Evolutionary conservation across 2,329 filamentous ascomycete genomes (phyloP).

Genomic region (Pseudopyrenochaeta lycopersici): DNA sequence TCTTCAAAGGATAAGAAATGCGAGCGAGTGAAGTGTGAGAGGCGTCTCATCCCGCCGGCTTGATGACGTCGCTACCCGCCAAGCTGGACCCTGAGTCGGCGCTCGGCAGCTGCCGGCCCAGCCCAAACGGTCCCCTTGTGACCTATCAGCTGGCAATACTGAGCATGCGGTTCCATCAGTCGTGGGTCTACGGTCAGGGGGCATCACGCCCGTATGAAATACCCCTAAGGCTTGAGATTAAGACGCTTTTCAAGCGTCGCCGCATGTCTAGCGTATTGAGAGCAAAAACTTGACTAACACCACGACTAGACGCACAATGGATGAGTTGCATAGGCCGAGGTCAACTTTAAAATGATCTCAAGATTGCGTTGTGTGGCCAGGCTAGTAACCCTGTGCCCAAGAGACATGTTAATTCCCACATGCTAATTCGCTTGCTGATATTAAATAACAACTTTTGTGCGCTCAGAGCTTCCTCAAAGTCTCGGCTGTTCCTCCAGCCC

Average conservation of each 20-base stretch:
- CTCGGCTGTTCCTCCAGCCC: slow-evolving; percentile 33
- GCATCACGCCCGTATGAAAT: background rate
- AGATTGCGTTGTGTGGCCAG: no score
- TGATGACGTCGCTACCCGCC: slow-evolving; percentile 1
- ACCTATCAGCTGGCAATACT: background rate
- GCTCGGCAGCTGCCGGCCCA: background rate
- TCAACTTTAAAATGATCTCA: no score
- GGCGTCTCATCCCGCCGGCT: slow-evolving; percentile 1
- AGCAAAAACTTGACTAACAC: no score
- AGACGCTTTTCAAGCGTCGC: no score
- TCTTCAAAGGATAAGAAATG: background rate
- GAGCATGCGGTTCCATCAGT: background rate
- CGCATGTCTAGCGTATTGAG: no score
- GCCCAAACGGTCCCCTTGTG: background rate
- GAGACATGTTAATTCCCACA: no score
- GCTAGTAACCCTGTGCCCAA: no score
- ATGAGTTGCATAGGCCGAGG: no score
- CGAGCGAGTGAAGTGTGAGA: slow-evolving; percentile 6
- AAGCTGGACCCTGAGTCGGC: slow-evolving; percentile 6
- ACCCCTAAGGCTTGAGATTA: no score
- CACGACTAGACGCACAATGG: no score
- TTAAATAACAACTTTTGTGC: background rate
- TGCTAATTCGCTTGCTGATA: no score
- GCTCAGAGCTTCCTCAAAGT: slow-evolving; percentile 15
- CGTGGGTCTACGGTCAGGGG: background rate